Evolutionary conservation across 257 asterid species (phyloP).

Genomic region (Solanum verrucosum): DNA sequence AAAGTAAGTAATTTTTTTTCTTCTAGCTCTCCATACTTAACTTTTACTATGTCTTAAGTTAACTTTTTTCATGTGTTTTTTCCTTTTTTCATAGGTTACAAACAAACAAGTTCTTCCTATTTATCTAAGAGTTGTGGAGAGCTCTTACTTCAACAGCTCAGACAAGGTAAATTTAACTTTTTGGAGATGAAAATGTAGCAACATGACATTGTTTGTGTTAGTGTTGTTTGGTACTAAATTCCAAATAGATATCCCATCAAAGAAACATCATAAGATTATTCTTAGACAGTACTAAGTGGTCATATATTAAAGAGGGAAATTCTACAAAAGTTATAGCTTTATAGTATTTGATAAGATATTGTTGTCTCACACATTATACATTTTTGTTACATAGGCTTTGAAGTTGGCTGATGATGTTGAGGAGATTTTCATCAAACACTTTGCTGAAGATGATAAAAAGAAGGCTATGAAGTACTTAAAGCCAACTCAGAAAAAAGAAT

Average conservation of each 20-base stretch:
- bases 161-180: slow-evolving; percentile 54
- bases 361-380: slow-evolving; percentile 23
- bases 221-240: not conserved
- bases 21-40: not conserved
- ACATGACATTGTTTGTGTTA: slow-evolving; percentile 14
- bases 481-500: slow-evolving; percentile 69
- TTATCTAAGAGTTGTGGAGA: slow-evolving; percentile 82
- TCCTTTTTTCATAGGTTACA: slow-evolving; percentile 47
- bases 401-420: slow-evolving; percentile 85
- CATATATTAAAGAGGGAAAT: not conserved
- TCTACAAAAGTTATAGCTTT: slow-evolving; percentile 16
- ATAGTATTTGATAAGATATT: slow-evolving; percentile 32
- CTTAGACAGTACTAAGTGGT: slow-evolving; percentile 39
- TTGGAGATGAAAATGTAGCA: not conserved
- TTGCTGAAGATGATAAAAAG: slow-evolving; percentile 67
- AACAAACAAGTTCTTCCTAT: slow-evolving; percentile 79
- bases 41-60: not conserved
- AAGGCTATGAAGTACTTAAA: slow-evolving; percentile 88
- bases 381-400: slow-evolving; percentile 34
- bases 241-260: slow-evolving; percentile 17
- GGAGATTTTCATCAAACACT: slow-evolving; percentile 60
- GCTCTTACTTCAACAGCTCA: slow-evolving; percentile 84
- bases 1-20: slow-evolving; percentile 42
- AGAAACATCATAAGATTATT: slow-evolving; percentile 13
- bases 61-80: slow-evolving; percentile 8